These are phyloP conservation scores for Candolleomyces efflorescens DNA, from an alignment of 768 basidiomycete genomes.

Conservation along the genomic window DNA sequence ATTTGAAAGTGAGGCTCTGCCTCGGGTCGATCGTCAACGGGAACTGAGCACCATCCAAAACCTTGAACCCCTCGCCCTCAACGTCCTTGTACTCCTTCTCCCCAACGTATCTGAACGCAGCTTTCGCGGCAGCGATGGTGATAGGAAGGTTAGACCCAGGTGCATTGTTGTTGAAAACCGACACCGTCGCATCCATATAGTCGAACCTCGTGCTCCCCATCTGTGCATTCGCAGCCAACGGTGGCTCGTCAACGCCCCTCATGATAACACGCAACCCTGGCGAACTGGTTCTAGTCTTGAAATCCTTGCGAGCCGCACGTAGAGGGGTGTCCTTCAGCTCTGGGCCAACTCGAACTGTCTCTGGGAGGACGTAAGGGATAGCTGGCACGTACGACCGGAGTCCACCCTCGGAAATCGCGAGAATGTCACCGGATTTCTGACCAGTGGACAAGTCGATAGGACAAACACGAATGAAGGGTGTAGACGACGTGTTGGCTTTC, in stretches of 20 bases:
- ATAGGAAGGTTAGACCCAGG: slow-evolving; percentile 27
- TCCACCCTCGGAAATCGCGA: slow-evolving; percentile 33
- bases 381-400: slow-evolving; percentile 30
- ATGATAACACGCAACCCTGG: slow-evolving; percentile 28
- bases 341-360: slow-evolving; percentile 27
- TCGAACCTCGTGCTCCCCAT: slow-evolving; percentile 20
- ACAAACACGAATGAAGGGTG: slow-evolving; percentile 31
- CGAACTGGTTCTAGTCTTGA: slow-evolving; percentile 29
- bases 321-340: slow-evolving; percentile 25
- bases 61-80: slow-evolving; percentile 16
- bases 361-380: slow-evolving; percentile 28
- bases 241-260: slow-evolving; percentile 30
- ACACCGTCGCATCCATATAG: slow-evolving; percentile 28
- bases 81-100: slow-evolving; percentile 28
- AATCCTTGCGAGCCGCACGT: slow-evolving; percentile 31
- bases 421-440: slow-evolving; percentile 29
- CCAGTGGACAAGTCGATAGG: slow-evolving; percentile 33
- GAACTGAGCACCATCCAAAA: slow-evolving; percentile 20
- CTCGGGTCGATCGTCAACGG: slow-evolving; percentile 34
- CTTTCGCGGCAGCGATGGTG: slow-evolving; percentile 29
- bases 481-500: slow-evolving; percentile 30
- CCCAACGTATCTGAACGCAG: slow-evolving; percentile 32
- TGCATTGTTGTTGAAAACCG: slow-evolving; percentile 35
- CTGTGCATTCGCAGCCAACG: slow-evolving; percentile 30
- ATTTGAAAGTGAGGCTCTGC: slow-evolving; percentile 27